Conservation (phyloP, 2,329 filamentous ascomycete genomes). For the Cercospora citrullina region DNA sequence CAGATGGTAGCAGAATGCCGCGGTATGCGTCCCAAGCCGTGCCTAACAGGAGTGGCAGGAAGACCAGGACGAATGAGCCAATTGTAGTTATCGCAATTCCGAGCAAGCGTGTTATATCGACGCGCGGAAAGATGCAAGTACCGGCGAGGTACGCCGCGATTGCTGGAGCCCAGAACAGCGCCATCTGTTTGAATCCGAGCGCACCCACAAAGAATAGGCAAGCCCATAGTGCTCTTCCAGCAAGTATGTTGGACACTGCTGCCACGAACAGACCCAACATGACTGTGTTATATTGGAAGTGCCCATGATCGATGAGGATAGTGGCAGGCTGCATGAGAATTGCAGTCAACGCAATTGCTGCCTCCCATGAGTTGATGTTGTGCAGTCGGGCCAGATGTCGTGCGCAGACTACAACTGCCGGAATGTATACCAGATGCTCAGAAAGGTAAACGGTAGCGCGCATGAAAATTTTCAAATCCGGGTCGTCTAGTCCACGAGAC, state of each 20-base stretch:
- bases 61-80: constrained; percentile 70
- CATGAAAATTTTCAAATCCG: constrained; percentile 89
- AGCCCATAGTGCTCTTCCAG: constrained; percentile 81
- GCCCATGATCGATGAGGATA: constrained; percentile 91
- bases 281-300: constrained; percentile 97
- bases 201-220: constrained; percentile 91
- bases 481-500: constrained; percentile 79
- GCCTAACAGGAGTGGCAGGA: constrained; percentile 73
- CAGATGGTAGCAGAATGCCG: constrained; percentile 61
- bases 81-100: constrained; percentile 73
- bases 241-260: constrained; percentile 83
- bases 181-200: constrained; percentile 99
- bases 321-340: constrained; percentile 89
- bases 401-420: constrained; percentile 80
- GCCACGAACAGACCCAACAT: constrained; percentile 92
- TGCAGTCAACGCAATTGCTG: constrained; percentile 80
- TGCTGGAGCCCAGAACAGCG: constrained; percentile 90
- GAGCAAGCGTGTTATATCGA: constrained; percentile 68
- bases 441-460: constrained; percentile 85
- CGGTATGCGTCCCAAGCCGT: constrained; percentile 67
- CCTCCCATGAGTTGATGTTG: constrained; percentile 74
- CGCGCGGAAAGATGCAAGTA: constrained; percentile 73
- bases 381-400: constrained; percentile 75
- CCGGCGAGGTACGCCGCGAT: constrained; percentile 91
- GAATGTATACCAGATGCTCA: constrained; percentile 87